Evolutionary conservation across 2,329 filamentous ascomycete genomes (phyloP), one percentile per base, ranked within the genome.

Genomic region (Trichoderma atrobrunneum): DNA sequence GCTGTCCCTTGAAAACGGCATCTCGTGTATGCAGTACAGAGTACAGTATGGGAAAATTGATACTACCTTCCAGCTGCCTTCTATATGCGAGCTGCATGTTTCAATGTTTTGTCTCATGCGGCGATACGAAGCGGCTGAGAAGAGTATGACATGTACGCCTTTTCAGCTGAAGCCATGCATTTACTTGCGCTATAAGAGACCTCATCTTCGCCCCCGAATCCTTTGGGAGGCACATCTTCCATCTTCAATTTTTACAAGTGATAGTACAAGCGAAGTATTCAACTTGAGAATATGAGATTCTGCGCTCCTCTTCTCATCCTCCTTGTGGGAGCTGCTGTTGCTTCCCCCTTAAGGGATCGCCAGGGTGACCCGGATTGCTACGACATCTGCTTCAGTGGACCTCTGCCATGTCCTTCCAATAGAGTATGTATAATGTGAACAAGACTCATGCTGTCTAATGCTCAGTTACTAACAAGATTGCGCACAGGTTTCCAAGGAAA

Each of bases 111-210:
- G 43, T 66, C 63, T 66, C 26, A 48, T 11, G 57, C 21, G 48
- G 59, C 18, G 32, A 68, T 60, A 68, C 65, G 54, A 60, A 63
- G 59, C 68, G 68, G 68, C 68, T 63, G 59, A 70, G 59, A 21
- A 26, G 18, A 21, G 48, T 36, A 43, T 39, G 64, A 39, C 54
- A 43, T 63, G 60, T 63, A 48, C 60, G 24, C 36, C 48, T 36
- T 65, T 54, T 66, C 21, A 43, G 54, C 54, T 60, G 51, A 32
- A 24, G 16, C 16, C 7, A 5, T 32, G 26, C 26, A 14, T 24
- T 24, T 24, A 24, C 6, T 14, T 24, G n/a, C 26, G 7, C 24
- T 61, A 43, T 63, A 36, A 51, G 36, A 30, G 36, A 48, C 1
- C 14, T 2, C 32, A 21, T 18, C 21, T 24, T n/a, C 7, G 7